Evolutionary conservation across 495 filamentous ascomycete genomes (phyloP), one percentile per base, ranked within the genome.

Genomic region (Mycothermus thermophilus): DNA sequence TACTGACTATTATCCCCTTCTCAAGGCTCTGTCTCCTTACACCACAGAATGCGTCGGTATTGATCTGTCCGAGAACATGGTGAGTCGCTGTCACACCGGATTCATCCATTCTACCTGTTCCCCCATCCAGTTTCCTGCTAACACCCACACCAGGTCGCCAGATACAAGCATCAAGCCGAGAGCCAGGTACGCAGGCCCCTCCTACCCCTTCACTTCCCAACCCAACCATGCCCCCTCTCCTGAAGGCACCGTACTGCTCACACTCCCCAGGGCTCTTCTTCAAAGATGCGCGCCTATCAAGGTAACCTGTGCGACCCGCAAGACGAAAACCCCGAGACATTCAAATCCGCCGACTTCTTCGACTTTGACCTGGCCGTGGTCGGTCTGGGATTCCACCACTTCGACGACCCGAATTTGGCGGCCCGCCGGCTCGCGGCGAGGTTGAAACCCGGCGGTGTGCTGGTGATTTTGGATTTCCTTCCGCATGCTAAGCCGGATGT

Each of bases 301-400:
- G 79, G 73, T 7, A 67, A 84, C 46, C 60, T 84, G 14, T 54
- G 69, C 22, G 50, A 42, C 1, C 56, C 64, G 5, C 31, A 51
- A 5, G 55, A 54, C 9, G 48, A 63, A 5, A 42, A 38, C 41
- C 54, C 58, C 2, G 44, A 64, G 4, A 40, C 43, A 5, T 52
- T 77, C 14, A 45, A 57, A 3, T 51, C 48, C 0, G 56, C 71
- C 0, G 65, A 71, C 15, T 74, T 67, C 48, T 62, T 48, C 38
- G 48, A 69, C 32, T 80, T 84, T 44, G 76, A 83, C 42, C 34
- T 83, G 19, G 71, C 72, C 4, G 65, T 66, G 11, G 66, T 83
- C 19, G 73, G 79, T 15, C 64, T 74, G 35, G 80, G 71, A 1
- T 67, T 83, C 43, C 81, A 87, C 50, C 80, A 87, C 46, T 81